Percentiles rank a stretch among this genome's conserved stretches.
Evolutionary conservation across 2,329 filamentous ascomycete genomes (phyloP).

Genomic region (Lojkania enalia): DNA sequence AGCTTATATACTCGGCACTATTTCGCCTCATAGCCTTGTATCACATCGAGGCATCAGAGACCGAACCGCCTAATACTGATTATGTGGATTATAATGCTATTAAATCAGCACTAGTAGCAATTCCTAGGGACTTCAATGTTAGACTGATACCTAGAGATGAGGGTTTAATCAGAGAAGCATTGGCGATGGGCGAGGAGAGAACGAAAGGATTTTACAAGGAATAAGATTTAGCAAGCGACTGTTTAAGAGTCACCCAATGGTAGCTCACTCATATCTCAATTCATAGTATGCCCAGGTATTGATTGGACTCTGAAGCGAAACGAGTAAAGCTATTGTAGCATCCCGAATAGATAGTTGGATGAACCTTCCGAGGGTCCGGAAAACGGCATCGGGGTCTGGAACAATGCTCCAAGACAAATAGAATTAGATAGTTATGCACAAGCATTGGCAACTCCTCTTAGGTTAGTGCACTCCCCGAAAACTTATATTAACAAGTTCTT

Average conservation of each 20-base stretch:
- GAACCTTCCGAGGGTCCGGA: too few species aligned
- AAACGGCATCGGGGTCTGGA: too few species aligned
- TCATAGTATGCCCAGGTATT: too few species aligned
- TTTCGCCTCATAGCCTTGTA: conserved; percentile 55
- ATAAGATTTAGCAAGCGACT: conserved; percentile 3
- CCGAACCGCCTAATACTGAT: conserved; percentile 61
- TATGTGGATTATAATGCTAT: conserved; percentile 66
- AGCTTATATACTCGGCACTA: conserved; percentile 55
- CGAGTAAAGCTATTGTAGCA: too few species aligned
- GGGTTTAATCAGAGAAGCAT: conserved; percentile 43
- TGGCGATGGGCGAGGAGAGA: conserved; percentile 49
- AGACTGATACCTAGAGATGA: conserved; percentile 58
- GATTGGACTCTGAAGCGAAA: too few species aligned
- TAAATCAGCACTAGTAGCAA: conserved; percentile 63
- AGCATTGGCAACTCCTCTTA: too few species aligned
- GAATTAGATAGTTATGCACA: too few species aligned
- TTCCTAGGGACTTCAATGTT: conserved; percentile 62
- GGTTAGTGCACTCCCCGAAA: too few species aligned
- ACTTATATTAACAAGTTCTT: too few species aligned
- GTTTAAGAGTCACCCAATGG: not conserved
- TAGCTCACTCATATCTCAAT: too few species aligned
- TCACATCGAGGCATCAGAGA: conserved; percentile 53
- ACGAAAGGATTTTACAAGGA: conserved; percentile 55
- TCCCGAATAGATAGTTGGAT: too few species aligned
- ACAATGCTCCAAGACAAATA: too few species aligned